phyloP scores from a whole-genome alignment of 192 early-diverging fungal genomes.

The Coemansia sp. region DNA sequence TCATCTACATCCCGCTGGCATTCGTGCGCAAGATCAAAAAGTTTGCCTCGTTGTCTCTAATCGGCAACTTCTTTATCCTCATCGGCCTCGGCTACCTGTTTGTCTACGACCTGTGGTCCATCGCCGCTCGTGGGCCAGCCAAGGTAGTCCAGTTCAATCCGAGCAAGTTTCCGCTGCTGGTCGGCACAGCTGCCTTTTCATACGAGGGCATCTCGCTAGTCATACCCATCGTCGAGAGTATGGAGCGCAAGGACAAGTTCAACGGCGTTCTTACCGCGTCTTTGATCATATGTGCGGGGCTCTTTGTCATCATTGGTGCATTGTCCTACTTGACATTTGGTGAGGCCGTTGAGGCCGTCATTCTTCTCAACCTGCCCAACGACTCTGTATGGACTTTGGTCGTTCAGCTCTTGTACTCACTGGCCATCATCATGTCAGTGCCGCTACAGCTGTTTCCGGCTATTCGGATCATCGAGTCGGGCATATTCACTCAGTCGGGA shows the following conservation, averaged over 20 bases:
- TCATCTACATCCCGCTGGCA: constrained; percentile 80
- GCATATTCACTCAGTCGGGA: constrained; percentile 81
- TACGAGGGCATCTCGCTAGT: constrained; percentile 91
- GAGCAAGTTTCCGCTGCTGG: constrained; percentile 82
- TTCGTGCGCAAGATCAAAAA: constrained; percentile 93
- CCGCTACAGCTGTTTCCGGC: constrained; percentile 93
- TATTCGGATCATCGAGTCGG: constrained; percentile 90
- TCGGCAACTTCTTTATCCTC: constrained; percentile 94
- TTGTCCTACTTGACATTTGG: constrained; percentile 90
- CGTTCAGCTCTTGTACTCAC: constrained; percentile 85
- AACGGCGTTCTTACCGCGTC: constrained; percentile 77
- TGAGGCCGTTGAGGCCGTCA: constrained; percentile 79
- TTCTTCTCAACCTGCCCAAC: constrained; percentile 86
- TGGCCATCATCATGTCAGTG: constrained; percentile 93
- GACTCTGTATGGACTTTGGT: constrained; percentile 63
- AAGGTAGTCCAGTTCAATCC: constrained; percentile 82
- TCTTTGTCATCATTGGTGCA: constrained; percentile 82
- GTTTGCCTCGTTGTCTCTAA: constrained; percentile 81
- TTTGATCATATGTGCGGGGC: constrained; percentile 76
- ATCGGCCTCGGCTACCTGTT: constrained; percentile 86
- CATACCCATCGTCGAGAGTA: constrained; percentile 73
- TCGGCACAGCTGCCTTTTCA: constrained; percentile 93
- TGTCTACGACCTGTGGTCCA: constrained; percentile 72
- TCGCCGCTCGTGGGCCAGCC: constrained; percentile 65
- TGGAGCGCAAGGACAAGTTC: constrained; percentile 93